Conservation (phyloP, 2,329 filamentous ascomycete species). For the Nothophaeocryptopus gaeumannii region DNA sequence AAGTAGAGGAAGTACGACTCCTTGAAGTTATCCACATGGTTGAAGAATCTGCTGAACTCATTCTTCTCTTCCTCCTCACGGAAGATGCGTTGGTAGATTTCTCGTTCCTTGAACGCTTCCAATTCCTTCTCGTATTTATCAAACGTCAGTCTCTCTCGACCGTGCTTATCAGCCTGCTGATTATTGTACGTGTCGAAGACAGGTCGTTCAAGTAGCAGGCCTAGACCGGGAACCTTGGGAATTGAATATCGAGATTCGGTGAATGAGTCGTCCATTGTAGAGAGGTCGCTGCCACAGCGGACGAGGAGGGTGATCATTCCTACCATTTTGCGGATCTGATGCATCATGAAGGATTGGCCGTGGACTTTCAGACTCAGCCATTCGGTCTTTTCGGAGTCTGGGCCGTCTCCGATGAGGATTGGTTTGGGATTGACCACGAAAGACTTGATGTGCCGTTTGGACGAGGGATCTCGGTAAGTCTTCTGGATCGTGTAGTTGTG, state of each 20-base stretch:
- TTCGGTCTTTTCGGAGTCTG: slow-evolving; percentile 65
- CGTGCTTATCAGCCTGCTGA: slow-evolving; percentile 62
- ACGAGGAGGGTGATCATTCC: slow-evolving; percentile 83
- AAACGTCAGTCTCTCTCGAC: slow-evolving; percentile 72
- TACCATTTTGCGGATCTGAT: slow-evolving; percentile 99
- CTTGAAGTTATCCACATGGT: slow-evolving; percentile 51
- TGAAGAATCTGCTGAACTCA: slow-evolving; percentile 58
- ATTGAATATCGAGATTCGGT: slow-evolving; percentile 72
- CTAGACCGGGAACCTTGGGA: slow-evolving; percentile 87
- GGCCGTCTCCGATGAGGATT: slow-evolving; percentile 36
- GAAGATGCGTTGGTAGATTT: slow-evolving; percentile 92
- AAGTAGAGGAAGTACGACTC: slow-evolving; percentile 50
- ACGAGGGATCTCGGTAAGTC: slow-evolving; percentile 71
- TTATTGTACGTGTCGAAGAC: slow-evolving; percentile 89
- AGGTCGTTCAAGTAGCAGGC: slow-evolving; percentile 82
- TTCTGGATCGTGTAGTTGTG: slow-evolving; percentile 99
- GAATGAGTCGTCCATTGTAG: slow-evolving; percentile 73
- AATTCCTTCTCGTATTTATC: slow-evolving; percentile 73
- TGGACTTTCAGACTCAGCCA: slow-evolving; percentile 96
- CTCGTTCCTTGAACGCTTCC: slow-evolving; percentile 80
- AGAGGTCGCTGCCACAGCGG: slow-evolving; percentile 70
- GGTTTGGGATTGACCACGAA: slow-evolving; percentile 75
- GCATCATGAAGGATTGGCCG: slow-evolving; percentile 99
- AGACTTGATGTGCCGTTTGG: slow-evolving; percentile 87
- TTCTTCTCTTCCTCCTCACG: slow-evolving; percentile 79